Percentiles rank a stretch among this genome's conserved stretches.
phyloP scores from a whole-genome alignment of 129 eudicot species.

The Kitagawia praeruptora region DNA sequence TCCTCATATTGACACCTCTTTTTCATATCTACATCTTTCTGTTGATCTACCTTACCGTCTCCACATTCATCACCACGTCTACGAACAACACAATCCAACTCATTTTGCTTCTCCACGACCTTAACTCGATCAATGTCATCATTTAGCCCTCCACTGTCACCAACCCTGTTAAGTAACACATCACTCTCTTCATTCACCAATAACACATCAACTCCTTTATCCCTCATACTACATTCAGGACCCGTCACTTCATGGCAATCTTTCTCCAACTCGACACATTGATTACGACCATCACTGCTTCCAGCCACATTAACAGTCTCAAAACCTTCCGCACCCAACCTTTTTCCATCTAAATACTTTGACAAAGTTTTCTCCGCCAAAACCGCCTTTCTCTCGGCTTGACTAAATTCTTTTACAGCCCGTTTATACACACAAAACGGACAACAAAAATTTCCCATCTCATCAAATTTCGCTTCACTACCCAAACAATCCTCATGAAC shows the following conservation, averaged over 20 bases:
- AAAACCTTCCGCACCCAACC: conserved; percentile 6
- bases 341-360: conserved; percentile 29
- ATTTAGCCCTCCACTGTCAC: not conserved
- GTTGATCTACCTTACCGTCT: conserved; percentile 4
- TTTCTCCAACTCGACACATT: conserved; percentile 11
- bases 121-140: conserved; percentile 14
- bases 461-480: conserved; percentile 35
- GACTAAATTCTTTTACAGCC: conserved; percentile 17
- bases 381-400: conserved; percentile 30
- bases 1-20: conserved; percentile 14
- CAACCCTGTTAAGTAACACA: not conserved
- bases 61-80: conserved; percentile 5
- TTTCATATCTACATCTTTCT: conserved; percentile 5
- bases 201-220: conserved; percentile 16
- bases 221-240: not conserved
- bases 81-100: conserved; percentile 10
- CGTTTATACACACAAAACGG: conserved; percentile 51
- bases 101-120: conserved; percentile 19
- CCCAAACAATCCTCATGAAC: conserved; percentile 65
- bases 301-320: not conserved
- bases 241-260: conserved; percentile 4
- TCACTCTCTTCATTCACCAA: conserved; percentile 14
- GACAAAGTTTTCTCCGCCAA: conserved; percentile 39
- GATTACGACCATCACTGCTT: conserved; percentile 11
- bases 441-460: conserved; percentile 43